phyloP scores from a whole-genome alignment of 2,329 filamentous ascomycete species.

The Dryadomyces quercus-mongolicae region DNA sequence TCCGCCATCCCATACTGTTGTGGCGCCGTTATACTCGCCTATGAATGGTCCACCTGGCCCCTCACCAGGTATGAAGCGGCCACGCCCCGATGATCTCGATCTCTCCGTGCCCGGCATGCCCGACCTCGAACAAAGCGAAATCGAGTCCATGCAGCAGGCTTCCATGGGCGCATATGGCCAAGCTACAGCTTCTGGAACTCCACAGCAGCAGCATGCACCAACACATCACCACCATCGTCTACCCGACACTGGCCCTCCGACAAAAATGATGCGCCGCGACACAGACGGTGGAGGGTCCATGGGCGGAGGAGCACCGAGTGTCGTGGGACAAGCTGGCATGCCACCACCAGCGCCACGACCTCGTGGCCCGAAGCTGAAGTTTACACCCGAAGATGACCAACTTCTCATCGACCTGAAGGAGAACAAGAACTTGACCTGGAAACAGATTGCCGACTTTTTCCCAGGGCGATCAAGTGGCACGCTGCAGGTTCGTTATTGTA shows the following conservation, averaged over 20 bases:
- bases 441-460: conserved; percentile 95
- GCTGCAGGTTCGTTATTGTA: conserved; percentile 87
- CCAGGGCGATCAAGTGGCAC: conserved; percentile 83
- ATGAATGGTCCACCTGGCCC: conserved; percentile 18
- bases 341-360: conserved; percentile 69
- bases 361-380: conserved; percentile 82
- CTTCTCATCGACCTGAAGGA: conserved; percentile 84
- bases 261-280: conserved; percentile 53
- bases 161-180: conserved; percentile 41
- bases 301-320: conserved; percentile 54
- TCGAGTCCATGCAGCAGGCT: conserved; percentile 42
- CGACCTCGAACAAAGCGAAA: conserved; percentile 40
- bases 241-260: conserved; percentile 57
- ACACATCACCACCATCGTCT: conserved; percentile 70
- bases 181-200: conserved; percentile 19
- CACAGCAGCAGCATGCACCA: conserved; percentile 18
- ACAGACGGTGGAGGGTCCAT: conserved; percentile 26
- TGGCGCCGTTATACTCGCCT: conserved; percentile 40
- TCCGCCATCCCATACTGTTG: conserved; percentile 31
- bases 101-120: conserved; percentile 37
- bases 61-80: conserved; percentile 31
- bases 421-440: conserved; percentile 91
- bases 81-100: conserved; percentile 47
- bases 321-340: conserved; percentile 82
- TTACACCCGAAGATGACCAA: conserved; percentile 83